Evolutionary conservation across 2,329 filamentous ascomycete genomes (phyloP).

Genomic region (Colletotrichum abscissum): DNA sequence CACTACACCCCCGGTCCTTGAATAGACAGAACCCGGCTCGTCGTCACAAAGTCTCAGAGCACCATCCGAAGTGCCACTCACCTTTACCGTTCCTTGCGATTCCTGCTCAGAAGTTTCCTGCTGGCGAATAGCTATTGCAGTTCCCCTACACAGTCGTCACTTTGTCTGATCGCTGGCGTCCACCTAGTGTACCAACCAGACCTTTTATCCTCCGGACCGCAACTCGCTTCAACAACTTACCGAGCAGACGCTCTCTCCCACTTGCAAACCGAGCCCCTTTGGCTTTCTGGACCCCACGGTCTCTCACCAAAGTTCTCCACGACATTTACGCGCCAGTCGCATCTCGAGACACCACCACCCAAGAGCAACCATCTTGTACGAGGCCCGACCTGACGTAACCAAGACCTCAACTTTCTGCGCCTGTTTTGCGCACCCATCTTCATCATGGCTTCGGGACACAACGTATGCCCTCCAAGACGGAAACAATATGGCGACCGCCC

Average conservation of each 20-base stretch:
- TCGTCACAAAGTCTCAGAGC: constrained; percentile 16
- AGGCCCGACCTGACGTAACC: constrained; percentile 4
- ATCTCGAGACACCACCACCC: neutral
- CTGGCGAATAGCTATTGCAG: constrained; percentile 22
- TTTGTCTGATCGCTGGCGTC: constrained; percentile 15
- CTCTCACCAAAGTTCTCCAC: neutral
- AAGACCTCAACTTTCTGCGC: neutral
- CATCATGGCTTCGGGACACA: constrained; percentile 57
- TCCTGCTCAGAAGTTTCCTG: neutral
- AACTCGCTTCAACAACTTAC: neutral
- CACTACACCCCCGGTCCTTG: constrained; percentile 23
- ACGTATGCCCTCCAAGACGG: constrained; percentile 46
- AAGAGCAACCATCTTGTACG: neutral
- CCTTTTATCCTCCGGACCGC: neutral
- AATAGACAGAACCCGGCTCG: neutral
- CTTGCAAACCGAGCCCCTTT: neutral
- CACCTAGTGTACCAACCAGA: constrained; percentile 8
- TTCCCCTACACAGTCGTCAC: constrained; percentile 17
- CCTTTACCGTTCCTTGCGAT: neutral
- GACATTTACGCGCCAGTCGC: neutral
- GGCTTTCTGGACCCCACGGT: neutral
- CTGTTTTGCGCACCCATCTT: constrained; percentile 4
- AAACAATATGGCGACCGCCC: neutral
- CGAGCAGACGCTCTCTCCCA: neutral
- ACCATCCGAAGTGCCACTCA: neutral